Conservation (phyloP, 345 rosid genomes). For the Populus deltoides region DNA sequence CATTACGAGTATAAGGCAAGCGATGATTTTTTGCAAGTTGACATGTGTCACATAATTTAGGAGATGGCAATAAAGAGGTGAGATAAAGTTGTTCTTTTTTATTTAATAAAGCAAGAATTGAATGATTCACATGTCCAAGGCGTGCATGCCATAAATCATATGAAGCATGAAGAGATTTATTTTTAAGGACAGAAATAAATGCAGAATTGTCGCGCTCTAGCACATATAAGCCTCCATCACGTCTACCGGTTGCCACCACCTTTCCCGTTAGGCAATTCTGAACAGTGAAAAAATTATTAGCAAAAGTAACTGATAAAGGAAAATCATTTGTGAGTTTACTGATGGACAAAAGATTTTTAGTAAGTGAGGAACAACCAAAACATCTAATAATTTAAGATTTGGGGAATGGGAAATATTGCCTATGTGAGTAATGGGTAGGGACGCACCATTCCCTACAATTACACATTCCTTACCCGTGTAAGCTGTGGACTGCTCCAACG, state of each 20-base stretch:
- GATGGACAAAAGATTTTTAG: conserved; percentile 14
- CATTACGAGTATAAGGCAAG: too few relatives aligned
- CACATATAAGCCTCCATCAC: background rate
- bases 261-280: background rate
- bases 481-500: background rate
- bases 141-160: conserved; percentile 9
- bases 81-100: background rate
- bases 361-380: conserved; percentile 13
- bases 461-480: conserved; percentile 16
- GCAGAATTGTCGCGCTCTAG: background rate
- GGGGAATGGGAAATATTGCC: background rate
- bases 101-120: background rate
- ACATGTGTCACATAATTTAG: too few relatives aligned
- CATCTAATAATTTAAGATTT: background rate
- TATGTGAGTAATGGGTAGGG: conserved; percentile 8
- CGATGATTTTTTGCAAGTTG: too few relatives aligned
- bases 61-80: conserved; percentile 10
- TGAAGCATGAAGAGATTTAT: background rate
- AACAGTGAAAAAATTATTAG: background rate
- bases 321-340: conserved; percentile 5
- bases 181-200: background rate
- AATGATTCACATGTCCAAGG: conserved; percentile 1
- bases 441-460: conserved; percentile 6
- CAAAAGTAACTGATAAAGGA: background rate
- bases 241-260: background rate